Conservation (phyloP, 2,329 filamentous ascomycete genomes). For the Pseudogymnoascus sp. region DNA sequence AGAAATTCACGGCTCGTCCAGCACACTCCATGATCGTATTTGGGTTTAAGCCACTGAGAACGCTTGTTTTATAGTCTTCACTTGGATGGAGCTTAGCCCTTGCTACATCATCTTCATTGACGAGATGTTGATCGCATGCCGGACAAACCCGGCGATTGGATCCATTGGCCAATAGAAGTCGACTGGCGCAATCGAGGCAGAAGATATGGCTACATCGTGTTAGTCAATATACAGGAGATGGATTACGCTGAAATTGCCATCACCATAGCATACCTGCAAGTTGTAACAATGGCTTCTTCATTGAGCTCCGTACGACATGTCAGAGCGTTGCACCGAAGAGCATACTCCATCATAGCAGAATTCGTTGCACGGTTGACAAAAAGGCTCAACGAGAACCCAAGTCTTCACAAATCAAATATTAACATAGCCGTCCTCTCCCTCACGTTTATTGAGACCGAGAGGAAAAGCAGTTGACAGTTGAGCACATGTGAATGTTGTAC, state of each 20-base stretch:
- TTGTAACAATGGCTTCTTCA: conserved; percentile 73
- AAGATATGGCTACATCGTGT: conserved; percentile 63
- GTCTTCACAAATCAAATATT: neutral
- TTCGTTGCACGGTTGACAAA: neutral
- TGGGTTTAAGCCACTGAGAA: conserved; percentile 75
- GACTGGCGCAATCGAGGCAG: conserved; percentile 65
- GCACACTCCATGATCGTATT: conserved; percentile 81
- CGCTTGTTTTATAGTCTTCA: conserved; percentile 84
- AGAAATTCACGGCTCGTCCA: conserved; percentile 70
- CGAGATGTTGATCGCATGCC: conserved; percentile 62
- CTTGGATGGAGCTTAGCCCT: conserved; percentile 65
- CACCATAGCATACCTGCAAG: conserved; percentile 59
- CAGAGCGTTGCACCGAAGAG: conserved; percentile 70
- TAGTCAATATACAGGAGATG: conserved; percentile 3
- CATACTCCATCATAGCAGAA: conserved; percentile 55
- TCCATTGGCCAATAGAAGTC: conserved; percentile 46
- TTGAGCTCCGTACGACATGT: conserved; percentile 64
- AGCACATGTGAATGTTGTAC: neutral
- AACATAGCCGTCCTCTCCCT: neutral
- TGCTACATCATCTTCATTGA: conserved; percentile 67
- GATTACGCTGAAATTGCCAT: conserved; percentile 10
- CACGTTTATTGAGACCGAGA: neutral
- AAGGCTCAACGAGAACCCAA: neutral
- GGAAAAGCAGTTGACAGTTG: neutral
- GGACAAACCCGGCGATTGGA: conserved; percentile 54